Evolutionary conservation across 768 basidiomycete genomes (phyloP).

Genomic region (Kwoniella pini): DNA sequence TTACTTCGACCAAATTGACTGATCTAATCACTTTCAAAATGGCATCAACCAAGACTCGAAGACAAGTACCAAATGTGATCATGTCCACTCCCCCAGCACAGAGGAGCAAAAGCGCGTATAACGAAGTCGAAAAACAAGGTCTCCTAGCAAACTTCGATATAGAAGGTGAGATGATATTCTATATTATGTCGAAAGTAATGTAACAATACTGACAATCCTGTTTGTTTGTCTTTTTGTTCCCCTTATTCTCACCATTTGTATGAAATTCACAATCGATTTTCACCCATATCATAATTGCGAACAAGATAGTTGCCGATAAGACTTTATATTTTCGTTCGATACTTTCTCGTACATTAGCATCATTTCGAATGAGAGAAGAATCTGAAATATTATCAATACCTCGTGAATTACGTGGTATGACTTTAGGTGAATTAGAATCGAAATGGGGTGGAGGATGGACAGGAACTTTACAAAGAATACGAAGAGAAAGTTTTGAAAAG

Average conservation of each 20-base stretch:
- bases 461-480: constrained; percentile 40
- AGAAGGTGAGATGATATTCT: constrained; percentile 54
- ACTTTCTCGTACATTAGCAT: constrained; percentile 41
- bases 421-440: constrained; percentile 44
- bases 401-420: constrained; percentile 43
- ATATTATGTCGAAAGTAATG: no score
- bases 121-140: constrained; percentile 41
- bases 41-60: constrained; percentile 31
- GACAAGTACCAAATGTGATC: constrained; percentile 18
- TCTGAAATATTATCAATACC: constrained; percentile 53
- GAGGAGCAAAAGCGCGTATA: constrained; percentile 19
- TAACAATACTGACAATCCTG: no score
- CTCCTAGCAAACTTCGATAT: constrained; percentile 54
- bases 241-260: no score
- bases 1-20: no score
- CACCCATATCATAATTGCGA: no score
- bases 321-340: constrained; percentile 38
- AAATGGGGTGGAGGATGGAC: constrained; percentile 51
- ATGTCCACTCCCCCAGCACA: constrained; percentile 39
- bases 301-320: constrained; percentile 50
- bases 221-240: no score
- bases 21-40: no score
- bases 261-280: no score
- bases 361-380: constrained; percentile 50
- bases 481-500: constrained; percentile 35